Base-by-base conservation (phyloP, 495 filamentous ascomycete species). In the Aspergillus carlsbadensis region DNA sequence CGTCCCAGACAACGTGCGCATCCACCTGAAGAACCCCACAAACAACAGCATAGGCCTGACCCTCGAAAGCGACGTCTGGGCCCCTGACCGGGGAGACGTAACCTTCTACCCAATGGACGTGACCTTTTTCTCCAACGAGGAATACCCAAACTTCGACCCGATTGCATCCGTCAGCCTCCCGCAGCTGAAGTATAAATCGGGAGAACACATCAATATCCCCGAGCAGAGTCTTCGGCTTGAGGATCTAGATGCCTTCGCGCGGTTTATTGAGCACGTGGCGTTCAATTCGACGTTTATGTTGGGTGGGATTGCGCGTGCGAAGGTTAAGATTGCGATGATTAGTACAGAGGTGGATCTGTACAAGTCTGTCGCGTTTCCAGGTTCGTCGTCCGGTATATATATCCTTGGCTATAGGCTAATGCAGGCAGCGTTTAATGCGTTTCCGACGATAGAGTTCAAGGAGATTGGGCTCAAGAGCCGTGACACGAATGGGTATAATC, bases 1-100 rank as follows among this genome's bases (percentile, higher is more conserved):
- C 49, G 39, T 52, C 31, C 49, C 49, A 29, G 26, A 29, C 31
- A 35, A 36, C 49, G 49, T 52, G 13, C 17, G 39, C 17, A 22
- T 52, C 31, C 18, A 11, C 0, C 33, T 52, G 10, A 3, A 39
- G 20, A 40, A 52, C 21, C 49, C 33, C 6, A 39, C 10, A 10
- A 52, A 52, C 34, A 33, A 39, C 34, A 52, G 31, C 20, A 52
- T 52, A 8, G 26, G 26, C 26, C 3, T 35, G 39, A 37, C 39
- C 39, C 24, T 52, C 49, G 26, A 29, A 29, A 29, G 26, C 3
- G 26, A 29, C 4, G 8, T 29, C 26, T 29, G 26, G 26, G 26
- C 8, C 26, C 26, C 26, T 8, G 26, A 29, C 8, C 4, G 4
- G 4, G 26, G 26, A 8, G 26, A 29, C 8, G 34, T 52, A n/a